A percentile compares a stretch with the other conserved stretches of the same genome.
Conservation (phyloP, 768 basidiomycete species). For the Chalciporus pseudorubinellus region DNA sequence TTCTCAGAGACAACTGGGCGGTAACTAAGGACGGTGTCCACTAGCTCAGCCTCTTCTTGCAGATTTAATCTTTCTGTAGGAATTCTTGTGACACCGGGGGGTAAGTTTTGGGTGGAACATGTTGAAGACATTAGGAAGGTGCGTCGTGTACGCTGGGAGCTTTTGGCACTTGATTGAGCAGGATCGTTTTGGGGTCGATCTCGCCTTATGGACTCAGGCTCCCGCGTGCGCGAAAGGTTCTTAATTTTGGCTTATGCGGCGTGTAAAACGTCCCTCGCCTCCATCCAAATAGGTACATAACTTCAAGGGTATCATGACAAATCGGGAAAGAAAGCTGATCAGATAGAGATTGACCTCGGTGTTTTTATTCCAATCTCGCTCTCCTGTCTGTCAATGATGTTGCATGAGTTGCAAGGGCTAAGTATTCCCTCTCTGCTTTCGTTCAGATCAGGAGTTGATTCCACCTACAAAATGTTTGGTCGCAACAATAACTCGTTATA, state of each 20-base stretch:
- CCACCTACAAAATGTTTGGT: background rate
- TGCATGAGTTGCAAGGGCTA: too few relatives aligned
- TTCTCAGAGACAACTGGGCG: background rate
- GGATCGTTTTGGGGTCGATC: background rate
- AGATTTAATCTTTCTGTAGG: constrained; percentile 1
- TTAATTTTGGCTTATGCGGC: background rate
- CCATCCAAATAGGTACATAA: background rate
- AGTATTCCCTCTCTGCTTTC: background rate
- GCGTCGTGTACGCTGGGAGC: background rate
- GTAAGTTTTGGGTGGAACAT: background rate
- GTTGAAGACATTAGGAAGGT: background rate
- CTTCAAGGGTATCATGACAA: background rate
- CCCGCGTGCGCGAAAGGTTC: background rate
- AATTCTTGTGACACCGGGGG: background rate
- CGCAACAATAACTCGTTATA: background rate
- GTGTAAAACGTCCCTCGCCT: background rate
- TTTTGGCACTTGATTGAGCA: background rate
- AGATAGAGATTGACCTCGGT: background rate
- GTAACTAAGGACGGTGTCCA: background rate
- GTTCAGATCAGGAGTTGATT: background rate
- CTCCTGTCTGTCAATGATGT: background rate
- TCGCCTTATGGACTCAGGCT: background rate
- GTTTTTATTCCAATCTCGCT: background rate
- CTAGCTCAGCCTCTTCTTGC: background rate
- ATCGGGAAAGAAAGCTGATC: background rate